Conservation (phyloP, 805 yeast genomes). For the Kregervanrija pseudodelftensis region DNA sequence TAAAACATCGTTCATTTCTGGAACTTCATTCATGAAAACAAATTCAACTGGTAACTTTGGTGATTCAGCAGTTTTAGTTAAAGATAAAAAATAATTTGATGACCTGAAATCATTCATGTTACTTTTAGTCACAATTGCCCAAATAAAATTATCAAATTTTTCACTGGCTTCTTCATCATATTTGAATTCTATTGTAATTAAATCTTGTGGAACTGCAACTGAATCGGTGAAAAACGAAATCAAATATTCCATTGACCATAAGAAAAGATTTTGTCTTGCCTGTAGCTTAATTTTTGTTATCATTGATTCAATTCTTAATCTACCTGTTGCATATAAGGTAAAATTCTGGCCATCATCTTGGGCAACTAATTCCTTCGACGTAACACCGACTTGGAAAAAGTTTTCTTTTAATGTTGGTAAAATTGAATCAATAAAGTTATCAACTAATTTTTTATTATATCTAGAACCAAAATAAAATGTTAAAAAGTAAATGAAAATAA, state of each 20-base stretch:
- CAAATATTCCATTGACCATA: constrained; percentile 56
- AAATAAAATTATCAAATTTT: constrained; percentile 61
- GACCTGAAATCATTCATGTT: constrained; percentile 73
- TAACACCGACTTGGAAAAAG: constrained; percentile 72
- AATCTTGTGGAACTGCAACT: constrained; percentile 49
- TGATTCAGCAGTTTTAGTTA: constrained; percentile 77
- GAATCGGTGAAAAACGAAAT: constrained; percentile 53
- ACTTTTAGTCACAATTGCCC: constrained; percentile 79
- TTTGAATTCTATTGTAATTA: constrained; percentile 53
- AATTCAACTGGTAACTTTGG: constrained; percentile 61
- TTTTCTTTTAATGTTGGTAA: constrained; percentile 51
- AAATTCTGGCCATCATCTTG: constrained; percentile 59
- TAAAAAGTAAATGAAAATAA: constrained; percentile 42
- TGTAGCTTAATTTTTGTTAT: constrained; percentile 55
- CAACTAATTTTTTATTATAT: constrained; percentile 51
- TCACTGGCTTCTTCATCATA: constrained; percentile 37
- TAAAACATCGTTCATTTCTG: constrained; percentile 68
- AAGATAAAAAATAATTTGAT: constrained; percentile 71
- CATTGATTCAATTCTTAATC: constrained; percentile 64
- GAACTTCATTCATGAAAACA: constrained; percentile 84
- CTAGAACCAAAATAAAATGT: constrained; percentile 53
- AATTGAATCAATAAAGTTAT: constrained; percentile 39
- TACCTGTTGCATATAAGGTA: constrained; percentile 79
- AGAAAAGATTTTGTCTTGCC: constrained; percentile 74
- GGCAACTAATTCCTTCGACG: constrained; percentile 37